phyloP scores from a whole-genome alignment of 768 basidiomycete species.

The Piloderma croceum region DNA sequence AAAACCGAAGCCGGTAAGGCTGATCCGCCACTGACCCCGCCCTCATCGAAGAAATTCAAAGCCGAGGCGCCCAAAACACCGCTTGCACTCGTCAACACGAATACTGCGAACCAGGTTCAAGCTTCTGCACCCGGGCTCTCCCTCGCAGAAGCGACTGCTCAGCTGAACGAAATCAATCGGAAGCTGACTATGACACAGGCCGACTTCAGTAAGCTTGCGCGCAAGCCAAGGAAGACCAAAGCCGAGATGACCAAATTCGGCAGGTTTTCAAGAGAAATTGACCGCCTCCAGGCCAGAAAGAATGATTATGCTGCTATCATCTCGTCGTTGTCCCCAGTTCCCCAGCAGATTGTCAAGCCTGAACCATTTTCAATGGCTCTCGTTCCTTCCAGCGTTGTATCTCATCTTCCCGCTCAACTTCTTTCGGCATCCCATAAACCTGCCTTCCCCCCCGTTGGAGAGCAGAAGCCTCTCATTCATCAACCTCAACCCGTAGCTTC shows the following conservation, averaged over 20 bases:
- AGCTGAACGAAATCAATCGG: slow-evolving; percentile 7
- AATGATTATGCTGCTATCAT: slow-evolving; percentile 14
- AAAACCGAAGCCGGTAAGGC: slow-evolving; percentile 4
- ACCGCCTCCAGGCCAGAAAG: slow-evolving; percentile 10
- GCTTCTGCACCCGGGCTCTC: neutral
- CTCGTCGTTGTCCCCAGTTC: slow-evolving; percentile 5
- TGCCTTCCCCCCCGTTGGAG: neutral
- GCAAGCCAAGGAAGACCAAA: slow-evolving; percentile 16
- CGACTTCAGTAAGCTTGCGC: neutral
- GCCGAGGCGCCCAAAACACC: slow-evolving; percentile 21
- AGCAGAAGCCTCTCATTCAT: neutral
- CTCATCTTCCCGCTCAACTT: no score
- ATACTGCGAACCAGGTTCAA: slow-evolving; percentile 3
- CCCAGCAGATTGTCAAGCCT: no score
- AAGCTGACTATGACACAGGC: slow-evolving; percentile 3
- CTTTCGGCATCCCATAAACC: no score
- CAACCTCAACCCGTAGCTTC: slow-evolving; percentile 10
- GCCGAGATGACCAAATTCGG: slow-evolving; percentile 15
- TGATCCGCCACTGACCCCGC: neutral
- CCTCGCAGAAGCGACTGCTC: neutral
- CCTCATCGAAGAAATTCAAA: slow-evolving; percentile 21
- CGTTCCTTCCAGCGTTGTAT: no score
- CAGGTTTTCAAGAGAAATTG: slow-evolving; percentile 8
- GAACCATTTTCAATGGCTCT: no score
- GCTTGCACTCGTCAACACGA: slow-evolving; percentile 16